Percentiles rank a stretch among this genome's conserved stretches.
Conservation (phyloP, 139 green algal species). For the Spirogloea muscicola region DNA sequence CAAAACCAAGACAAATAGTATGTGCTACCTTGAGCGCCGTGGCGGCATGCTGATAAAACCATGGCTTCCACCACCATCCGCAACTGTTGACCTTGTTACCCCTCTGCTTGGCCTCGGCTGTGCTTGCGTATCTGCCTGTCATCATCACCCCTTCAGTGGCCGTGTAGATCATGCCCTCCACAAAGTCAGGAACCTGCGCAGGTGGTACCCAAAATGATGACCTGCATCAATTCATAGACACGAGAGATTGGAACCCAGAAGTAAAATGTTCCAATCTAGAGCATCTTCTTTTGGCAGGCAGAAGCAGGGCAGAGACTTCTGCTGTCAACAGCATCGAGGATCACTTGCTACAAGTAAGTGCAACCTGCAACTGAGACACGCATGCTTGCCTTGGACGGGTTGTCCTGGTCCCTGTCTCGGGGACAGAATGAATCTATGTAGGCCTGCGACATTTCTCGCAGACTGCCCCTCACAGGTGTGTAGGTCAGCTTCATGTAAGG, state of each 20-base stretch:
- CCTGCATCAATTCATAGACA: too few relatives aligned
- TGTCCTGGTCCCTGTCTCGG: slow-evolving; percentile 21
- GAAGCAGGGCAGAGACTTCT: too few relatives aligned
- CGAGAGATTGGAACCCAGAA: too few relatives aligned
- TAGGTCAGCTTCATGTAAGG: slow-evolving; percentile 24
- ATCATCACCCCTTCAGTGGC: slow-evolving; percentile 27
- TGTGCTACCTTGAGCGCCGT: slow-evolving; percentile 22
- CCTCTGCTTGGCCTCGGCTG: slow-evolving; percentile 3
- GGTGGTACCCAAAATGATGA: too few relatives aligned
- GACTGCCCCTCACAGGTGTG: slow-evolving; percentile 3
- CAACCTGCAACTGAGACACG: too few relatives aligned
- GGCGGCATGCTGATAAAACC: slow-evolving; percentile 36
- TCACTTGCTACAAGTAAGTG: too few relatives aligned
- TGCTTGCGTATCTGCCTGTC: slow-evolving; percentile 9
- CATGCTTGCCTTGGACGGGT: too few relatives aligned
- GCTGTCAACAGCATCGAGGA: too few relatives aligned
- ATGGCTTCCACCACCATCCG: slow-evolving; percentile 38
- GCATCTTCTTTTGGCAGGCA: too few relatives aligned
- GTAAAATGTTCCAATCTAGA: too few relatives aligned
- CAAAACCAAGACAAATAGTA: too few relatives aligned
- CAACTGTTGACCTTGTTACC: slow-evolving; percentile 10
- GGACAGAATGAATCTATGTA: slow-evolving; percentile 19
- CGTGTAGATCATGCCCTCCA: slow-evolving; percentile 39
- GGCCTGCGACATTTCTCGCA: slow-evolving; percentile 11
- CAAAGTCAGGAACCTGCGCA: slow-evolving; percentile 33